phyloP scores from a whole-genome alignment of 371 early-diverging fungal genomes.

The Mucor circinelloides region DNA sequence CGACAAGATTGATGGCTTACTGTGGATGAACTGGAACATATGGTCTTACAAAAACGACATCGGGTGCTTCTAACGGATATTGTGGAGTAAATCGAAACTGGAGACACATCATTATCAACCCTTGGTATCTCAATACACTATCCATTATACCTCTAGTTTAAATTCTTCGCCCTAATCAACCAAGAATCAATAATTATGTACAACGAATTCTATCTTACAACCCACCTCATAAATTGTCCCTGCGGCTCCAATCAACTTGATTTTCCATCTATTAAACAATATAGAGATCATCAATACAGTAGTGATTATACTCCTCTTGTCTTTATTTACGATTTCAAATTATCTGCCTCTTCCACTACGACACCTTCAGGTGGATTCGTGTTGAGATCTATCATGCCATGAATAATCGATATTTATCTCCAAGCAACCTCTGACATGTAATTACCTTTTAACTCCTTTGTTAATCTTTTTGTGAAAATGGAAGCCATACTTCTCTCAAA shows the following conservation, averaged over 20 bases:
- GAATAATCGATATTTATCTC: not conserved
- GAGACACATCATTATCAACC: not conserved
- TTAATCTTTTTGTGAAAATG: constrained; percentile 42
- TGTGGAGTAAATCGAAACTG: constrained; percentile 81
- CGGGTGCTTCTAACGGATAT: constrained; percentile 89
- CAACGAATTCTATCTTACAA: constrained; percentile 13
- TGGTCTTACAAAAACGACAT: constrained; percentile 75
- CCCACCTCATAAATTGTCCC: constrained; percentile 68
- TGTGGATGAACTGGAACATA: constrained; percentile 84
- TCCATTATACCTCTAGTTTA: constrained; percentile 56
- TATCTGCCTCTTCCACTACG: constrained; percentile 57
- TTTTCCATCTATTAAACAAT: constrained; percentile 53
- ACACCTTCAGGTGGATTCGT: constrained; percentile 65
- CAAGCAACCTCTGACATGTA: not conserved
- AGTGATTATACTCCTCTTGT: not conserved
- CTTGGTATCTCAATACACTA: not conserved
- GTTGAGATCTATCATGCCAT: constrained; percentile 47
- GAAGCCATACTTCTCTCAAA: constrained; percentile 17
- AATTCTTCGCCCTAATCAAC: constrained; percentile 59
- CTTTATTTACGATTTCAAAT: constrained; percentile 41
- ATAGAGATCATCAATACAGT: not conserved
- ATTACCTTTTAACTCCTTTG: constrained; percentile 60
- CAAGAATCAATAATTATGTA: not conserved
- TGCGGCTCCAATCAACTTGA: constrained; percentile 66
- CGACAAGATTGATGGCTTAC: constrained; percentile 42